Conservation (phyloP, 345 rosid genomes). For the Salix caprea region DNA sequence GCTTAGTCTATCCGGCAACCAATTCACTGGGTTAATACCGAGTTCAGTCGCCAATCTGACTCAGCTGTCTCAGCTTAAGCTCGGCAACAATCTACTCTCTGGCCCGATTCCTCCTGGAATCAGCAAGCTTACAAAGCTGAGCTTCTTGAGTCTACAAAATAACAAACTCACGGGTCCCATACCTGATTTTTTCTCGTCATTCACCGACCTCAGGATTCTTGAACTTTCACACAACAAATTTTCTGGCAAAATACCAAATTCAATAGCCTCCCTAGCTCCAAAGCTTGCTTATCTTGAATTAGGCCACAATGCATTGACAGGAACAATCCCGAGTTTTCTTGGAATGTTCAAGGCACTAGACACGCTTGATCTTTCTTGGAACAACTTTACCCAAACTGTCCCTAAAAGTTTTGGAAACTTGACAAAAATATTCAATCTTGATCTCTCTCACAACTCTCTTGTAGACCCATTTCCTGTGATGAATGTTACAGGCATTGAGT, state of each 20-base stretch:
- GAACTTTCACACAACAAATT: slow-evolving; percentile 46
- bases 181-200: slow-evolving; percentile 51
- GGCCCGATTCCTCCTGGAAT: slow-evolving; percentile 53
- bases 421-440: slow-evolving; percentile 74
- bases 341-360: slow-evolving; percentile 56
- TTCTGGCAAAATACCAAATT: slow-evolving; percentile 53
- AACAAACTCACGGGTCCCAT: slow-evolving; percentile 56
- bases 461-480: slow-evolving; percentile 65
- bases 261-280: slow-evolving; percentile 47
- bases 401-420: slow-evolving; percentile 60
- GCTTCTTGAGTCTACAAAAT: slow-evolving; percentile 22
- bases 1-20: slow-evolving; percentile 51
- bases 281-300: slow-evolving; percentile 42
- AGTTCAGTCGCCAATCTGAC: slow-evolving; percentile 46
- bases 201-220: slow-evolving; percentile 39
- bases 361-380: slow-evolving; percentile 61
- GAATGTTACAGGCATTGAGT: slow-evolving; percentile 72
- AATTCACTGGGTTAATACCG: slow-evolving; percentile 59
- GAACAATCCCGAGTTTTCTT: slow-evolving; percentile 54
- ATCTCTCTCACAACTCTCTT: slow-evolving; percentile 58
- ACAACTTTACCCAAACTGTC: slow-evolving; percentile 39
- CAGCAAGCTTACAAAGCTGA: slow-evolving; percentile 35
- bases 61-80: slow-evolving; percentile 42
- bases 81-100: slow-evolving; percentile 47
- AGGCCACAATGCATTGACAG: slow-evolving; percentile 53